These are phyloP conservation scores for Pichia scutulata DNA, from an alignment of 805 yeast genomes.

Conservation along the genomic window DNA sequence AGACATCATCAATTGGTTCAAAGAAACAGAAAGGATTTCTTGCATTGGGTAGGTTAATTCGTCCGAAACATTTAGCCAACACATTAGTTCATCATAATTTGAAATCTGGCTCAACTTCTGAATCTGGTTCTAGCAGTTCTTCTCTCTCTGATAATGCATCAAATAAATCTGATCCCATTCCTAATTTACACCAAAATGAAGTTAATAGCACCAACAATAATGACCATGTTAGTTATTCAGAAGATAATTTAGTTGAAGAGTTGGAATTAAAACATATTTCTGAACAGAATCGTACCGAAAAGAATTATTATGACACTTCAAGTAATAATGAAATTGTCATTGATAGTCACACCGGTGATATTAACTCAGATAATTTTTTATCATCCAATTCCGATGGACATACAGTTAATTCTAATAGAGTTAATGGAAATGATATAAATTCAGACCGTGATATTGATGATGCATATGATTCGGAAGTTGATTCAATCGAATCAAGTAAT, in stretches of 20 bases:
- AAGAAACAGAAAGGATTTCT: slow-evolving; percentile 3
- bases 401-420: slow-evolving; percentile 3
- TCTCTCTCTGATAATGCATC: background rate
- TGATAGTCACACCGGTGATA: background rate
- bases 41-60: slow-evolving; percentile 5
- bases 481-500: slow-evolving; percentile 21
- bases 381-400: slow-evolving; percentile 3
- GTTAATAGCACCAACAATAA: background rate
- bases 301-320: background rate
- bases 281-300: background rate
- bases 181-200: background rate
- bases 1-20: background rate
- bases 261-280: background rate
- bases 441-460: background rate
- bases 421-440: background rate
- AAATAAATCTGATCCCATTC: background rate
- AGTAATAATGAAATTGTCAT: too few species aligned
- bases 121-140: background rate
- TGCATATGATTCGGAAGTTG: slow-evolving; percentile 10
- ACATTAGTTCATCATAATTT: slow-evolving; percentile 6
- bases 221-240: background rate
- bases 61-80: slow-evolving; percentile 6
- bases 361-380: background rate
- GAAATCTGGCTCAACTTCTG: background rate
- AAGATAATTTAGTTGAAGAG: background rate